These are phyloP conservation scores for Taphrina wiesneri DNA, from an alignment of 1,139 yeast genomes.

Conservation along the genomic window DNA sequence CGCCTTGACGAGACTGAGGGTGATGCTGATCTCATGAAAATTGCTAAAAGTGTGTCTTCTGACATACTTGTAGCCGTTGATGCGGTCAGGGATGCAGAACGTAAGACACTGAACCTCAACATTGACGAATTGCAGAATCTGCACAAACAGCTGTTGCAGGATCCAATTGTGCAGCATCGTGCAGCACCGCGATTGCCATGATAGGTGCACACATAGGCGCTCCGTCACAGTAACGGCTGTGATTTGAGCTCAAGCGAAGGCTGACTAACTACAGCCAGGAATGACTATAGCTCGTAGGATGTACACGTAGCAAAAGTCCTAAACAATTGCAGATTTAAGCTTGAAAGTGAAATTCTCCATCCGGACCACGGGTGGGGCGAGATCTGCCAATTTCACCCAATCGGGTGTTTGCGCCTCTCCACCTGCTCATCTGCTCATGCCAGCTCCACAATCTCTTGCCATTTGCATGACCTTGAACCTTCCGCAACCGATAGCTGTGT, in stretches of 20 bases:
- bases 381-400: not conserved
- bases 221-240: too few species aligned
- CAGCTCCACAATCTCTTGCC: not conserved
- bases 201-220: not conserved
- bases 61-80: not conserved
- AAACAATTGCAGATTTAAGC: too few species aligned
- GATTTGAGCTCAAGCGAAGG: too few species aligned
- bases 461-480: not conserved
- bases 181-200: not conserved
- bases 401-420: not conserved
- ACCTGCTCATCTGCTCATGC: not conserved
- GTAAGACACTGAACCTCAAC: not conserved
- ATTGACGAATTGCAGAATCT: not conserved
- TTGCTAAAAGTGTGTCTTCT: not conserved
- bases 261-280: too few species aligned
- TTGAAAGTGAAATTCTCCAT: too few species aligned
- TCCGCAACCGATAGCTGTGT: too few species aligned
- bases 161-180: not conserved
- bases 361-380: not conserved
- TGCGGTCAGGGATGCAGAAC: slow-evolving; percentile 16
- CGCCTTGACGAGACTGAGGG: not conserved
- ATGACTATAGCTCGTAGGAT: too few species aligned
- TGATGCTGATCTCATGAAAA: not conserved
- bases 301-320: too few species aligned
- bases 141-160: not conserved